These are phyloP conservation scores for Clausena lansium DNA, from an alignment of 345 rosid genomes.

Conservation along the genomic window DNA sequence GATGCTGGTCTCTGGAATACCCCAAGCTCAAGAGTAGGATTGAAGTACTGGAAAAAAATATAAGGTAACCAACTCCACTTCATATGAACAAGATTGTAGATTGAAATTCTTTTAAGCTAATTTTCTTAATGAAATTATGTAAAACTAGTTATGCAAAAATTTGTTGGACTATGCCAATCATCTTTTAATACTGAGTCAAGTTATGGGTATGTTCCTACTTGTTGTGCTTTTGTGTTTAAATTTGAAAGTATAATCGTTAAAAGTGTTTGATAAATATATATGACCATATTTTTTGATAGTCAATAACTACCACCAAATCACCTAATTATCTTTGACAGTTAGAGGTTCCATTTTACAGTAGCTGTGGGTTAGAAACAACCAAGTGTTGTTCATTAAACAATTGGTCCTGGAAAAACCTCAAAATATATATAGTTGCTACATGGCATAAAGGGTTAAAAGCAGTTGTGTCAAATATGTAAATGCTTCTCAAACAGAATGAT, in stretches of 20 bases:
- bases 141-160: background rate
- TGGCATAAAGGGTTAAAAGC: background rate
- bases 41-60: constrained; percentile 57
- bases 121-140: background rate
- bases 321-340: no score
- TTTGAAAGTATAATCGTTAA: no score
- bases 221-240: no score
- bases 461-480: background rate
- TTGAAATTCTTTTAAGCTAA: background rate
- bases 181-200: no score
- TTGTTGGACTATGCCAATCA: no score
- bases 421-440: background rate
- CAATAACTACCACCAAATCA: no score
- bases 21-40: constrained; percentile 55
- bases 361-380: no score
- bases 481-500: background rate
- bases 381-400: no score
- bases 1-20: constrained; percentile 51
- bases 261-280: no score
- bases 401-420: background rate
- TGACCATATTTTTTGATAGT: no score
- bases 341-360: no score
- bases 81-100: background rate
- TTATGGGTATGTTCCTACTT: no score
- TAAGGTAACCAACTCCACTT: constrained; percentile 39